Evolutionary conservation across 805 yeast genomes (phyloP), one percentile per base, ranked within the genome.

Genomic region (Myxozyma vanderwaltii): DNA sequence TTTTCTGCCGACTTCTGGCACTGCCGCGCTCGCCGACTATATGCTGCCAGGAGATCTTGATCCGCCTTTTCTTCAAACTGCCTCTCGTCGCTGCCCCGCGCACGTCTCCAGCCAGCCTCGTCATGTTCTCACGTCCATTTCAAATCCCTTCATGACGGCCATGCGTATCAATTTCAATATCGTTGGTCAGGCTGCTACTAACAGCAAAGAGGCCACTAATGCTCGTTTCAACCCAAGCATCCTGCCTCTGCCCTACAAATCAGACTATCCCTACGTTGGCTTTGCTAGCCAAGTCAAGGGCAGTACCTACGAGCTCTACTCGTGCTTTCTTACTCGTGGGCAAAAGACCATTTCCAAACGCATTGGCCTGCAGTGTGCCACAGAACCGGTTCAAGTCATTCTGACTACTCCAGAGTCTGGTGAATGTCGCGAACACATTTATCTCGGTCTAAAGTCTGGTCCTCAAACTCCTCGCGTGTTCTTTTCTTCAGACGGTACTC

Each of bases 401-500:
- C 47, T 62, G 46, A 24, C 40, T 40, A 59, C 62, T n/a, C 55
- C 51, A 3, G 50, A 35, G 36, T 55, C 61, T 1, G 64, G 46
- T 10, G 51, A 51, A 10, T 62, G 65, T 40, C 49, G 36, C 12
- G 65, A 62, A 27, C 58, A 62, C 33, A 29, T 45, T 6, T 62
- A 33, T 36, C 56, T 62, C 31, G 57, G 59, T n/a, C 56, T 62
- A 19, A 50, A 53, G 23, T 26, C 45, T n/a, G 65, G 65, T 13
- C 64, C 65, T 5, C 64, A 62, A 48, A 50, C 49, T 2, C 64
- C 65, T 15, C 61, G 65, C 2, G 61, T 60, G 8, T 62, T 62
- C 31, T 43, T 60, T 21, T 17, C 54, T 10, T 64, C 65, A 1
- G 63, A 51, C 31, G 64, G 65, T 19, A 31, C 57, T 7, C 65